Base-by-base conservation (phyloP, 2,329 filamentous ascomycete genomes). In the Calcarisporium arbuscula region DNA sequence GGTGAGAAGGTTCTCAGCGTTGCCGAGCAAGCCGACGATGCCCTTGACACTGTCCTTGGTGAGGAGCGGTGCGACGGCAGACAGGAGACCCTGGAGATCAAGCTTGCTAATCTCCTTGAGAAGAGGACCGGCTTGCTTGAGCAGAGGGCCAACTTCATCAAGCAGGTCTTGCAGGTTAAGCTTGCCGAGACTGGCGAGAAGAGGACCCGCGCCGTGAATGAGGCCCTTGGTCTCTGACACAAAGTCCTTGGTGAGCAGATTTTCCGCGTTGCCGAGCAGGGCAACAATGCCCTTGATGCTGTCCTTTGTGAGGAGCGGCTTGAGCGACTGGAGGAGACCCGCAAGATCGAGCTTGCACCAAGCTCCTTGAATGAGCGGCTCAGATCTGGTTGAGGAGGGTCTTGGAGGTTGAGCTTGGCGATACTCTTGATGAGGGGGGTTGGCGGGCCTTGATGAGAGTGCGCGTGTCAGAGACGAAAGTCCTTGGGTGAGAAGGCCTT, bases 331-430 rank as follows among this genome's bases (percentile, higher is more conserved):
- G 6, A 61, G 27, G 2, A 62, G 18, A 4, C 50, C 47, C 6
- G 50, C 44, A 1, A 61, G 46, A 21, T 61, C 56, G 10, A 61
- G 43, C 42, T 59, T 49, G 8, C 46, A n/a, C n/a, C 38, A 6
- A 61, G 39, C 14, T 49, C 46, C 11, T 48, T 48, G 10, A 62
- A 43, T 12, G n/a, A 62, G 42, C 8, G 58, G 58, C 2, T 44
- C 44, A 1, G n/a, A 56, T 25, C 23, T 52, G 48, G 4, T 44
- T 40, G 3, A 58, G 35, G 1, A 59, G 36, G 12, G 4, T 32
- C 35, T 8, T 31, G 23, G 1, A 41, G 22, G 29, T 41, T 35
- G 12, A 41, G 20, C 20, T 35, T 29, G 16, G 39, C 32, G 6
- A 47, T 34, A 14, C 20, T 30, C 4, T 19, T 36, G 1, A 44